Evolutionary conservation across 2,329 filamentous ascomycete genomes (phyloP).

Genomic region (Aureobasidium melanogenum): DNA sequence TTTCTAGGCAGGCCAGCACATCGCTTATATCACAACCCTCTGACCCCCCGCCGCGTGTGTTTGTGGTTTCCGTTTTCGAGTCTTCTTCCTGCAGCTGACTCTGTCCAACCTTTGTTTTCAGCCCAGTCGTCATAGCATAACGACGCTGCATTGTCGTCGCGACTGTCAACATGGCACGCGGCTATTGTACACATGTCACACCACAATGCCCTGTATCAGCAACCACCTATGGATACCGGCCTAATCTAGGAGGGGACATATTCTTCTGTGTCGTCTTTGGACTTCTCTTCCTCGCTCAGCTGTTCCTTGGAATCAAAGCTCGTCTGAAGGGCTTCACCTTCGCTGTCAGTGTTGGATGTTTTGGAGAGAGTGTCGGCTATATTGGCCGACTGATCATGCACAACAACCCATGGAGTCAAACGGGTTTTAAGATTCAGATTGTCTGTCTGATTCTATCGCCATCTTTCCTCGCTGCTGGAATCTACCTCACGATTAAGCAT

Average conservation of each 20-base stretch:
- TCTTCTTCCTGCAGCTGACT: background rate
- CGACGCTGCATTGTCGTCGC: background rate
- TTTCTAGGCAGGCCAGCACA: background rate
- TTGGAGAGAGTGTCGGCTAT: conserved; percentile 36
- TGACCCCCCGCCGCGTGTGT: background rate
- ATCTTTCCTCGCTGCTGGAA: conserved; percentile 37
- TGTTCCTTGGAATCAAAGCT: conserved; percentile 26
- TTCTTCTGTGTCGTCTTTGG: conserved; percentile 31
- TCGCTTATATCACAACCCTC: background rate
- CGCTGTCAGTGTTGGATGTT: conserved; percentile 30
- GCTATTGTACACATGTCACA: conserved; percentile 21
- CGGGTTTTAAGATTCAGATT: conserved; percentile 35
- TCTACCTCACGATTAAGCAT: conserved; percentile 41
- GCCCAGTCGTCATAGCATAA: background rate
- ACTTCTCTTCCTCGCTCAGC: conserved; percentile 27
- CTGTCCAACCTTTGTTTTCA: background rate
- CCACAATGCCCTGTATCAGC: conserved; percentile 27
- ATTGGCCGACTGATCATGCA: conserved; percentile 34
- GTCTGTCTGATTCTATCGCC: conserved; percentile 36
- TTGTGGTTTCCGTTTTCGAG: background rate
- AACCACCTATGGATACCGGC: conserved; percentile 33
- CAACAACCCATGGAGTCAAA: conserved; percentile 29
- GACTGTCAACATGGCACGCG: background rate
- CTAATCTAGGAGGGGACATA: conserved; percentile 29
- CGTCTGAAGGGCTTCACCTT: conserved; percentile 33